Percentiles rank a stretch among this genome's conserved stretches.
Conservation (phyloP, 1,284 basidiomycete genomes). For the Pseudozyma pruni region DNA sequence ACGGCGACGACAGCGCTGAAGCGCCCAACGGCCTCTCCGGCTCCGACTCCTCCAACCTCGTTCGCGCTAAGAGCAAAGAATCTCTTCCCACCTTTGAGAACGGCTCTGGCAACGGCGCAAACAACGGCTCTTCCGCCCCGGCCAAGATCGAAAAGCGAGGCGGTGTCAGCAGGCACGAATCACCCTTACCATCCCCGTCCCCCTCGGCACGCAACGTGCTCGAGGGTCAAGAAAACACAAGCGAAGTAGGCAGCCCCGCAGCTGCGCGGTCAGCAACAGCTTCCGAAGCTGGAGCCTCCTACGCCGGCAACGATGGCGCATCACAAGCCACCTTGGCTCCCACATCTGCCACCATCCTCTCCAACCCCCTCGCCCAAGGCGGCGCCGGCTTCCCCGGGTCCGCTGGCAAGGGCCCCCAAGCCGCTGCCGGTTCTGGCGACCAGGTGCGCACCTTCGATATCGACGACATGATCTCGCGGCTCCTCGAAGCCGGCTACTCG, state of each 20-base stretch:
- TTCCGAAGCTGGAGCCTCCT: slow-evolving; percentile 10
- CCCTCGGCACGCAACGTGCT: slow-evolving; percentile 50
- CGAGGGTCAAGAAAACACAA: slow-evolving; percentile 25
- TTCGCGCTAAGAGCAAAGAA: slow-evolving; percentile 38
- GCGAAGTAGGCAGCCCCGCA: slow-evolving; percentile 35
- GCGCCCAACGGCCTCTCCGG: slow-evolving; percentile 29
- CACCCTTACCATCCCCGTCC: slow-evolving; percentile 60
- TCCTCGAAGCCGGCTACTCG: slow-evolving; percentile 96
- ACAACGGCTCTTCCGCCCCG: slow-evolving; percentile 23
- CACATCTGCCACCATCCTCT: slow-evolving; percentile 45
- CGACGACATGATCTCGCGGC: slow-evolving; percentile 96
- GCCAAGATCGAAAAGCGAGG: slow-evolving; percentile 62
- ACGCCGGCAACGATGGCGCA: slow-evolving; percentile 29
- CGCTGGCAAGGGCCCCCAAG: slow-evolving; percentile 33
- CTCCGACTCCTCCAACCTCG: slow-evolving; percentile 45
- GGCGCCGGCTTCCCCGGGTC: slow-evolving; percentile 31
- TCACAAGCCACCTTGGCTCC: slow-evolving; percentile 26
- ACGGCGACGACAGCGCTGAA: slow-evolving; percentile 33
- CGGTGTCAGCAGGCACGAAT: slow-evolving; percentile 61
- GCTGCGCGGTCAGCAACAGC: slow-evolving; percentile 24
- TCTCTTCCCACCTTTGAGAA: slow-evolving; percentile 31
- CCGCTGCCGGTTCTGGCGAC: slow-evolving; percentile 40
- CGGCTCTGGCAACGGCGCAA: slow-evolving; percentile 11
- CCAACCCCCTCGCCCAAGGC: slow-evolving; percentile 47
- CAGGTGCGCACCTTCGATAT: slow-evolving; percentile 78